Percentiles rank a stretch among this genome's conserved stretches.
These are phyloP conservation scores for Francoa sonchifolia DNA, from an alignment of 441 rosid species.

Conservation along the genomic window DNA sequence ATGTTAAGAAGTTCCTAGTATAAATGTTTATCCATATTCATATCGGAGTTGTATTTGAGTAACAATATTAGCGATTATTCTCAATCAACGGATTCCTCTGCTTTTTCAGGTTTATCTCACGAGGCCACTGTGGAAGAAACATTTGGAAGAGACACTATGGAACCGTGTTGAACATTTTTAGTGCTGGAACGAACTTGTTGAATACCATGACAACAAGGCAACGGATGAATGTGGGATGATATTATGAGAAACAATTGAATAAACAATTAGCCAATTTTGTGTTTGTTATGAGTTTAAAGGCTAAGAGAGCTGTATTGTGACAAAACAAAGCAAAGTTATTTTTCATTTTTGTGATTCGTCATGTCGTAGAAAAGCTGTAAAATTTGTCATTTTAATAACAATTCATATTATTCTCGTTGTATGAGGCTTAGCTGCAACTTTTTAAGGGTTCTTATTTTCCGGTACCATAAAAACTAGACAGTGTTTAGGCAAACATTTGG, in stretches of 20 bases:
- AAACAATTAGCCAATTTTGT: constrained; percentile 3
- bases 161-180: constrained; percentile 1
- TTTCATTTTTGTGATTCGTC: background rate
- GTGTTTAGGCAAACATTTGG: too few species aligned
- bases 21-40: too few species aligned
- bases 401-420: too few species aligned
- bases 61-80: too few species aligned
- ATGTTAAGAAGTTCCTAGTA: too few species aligned
- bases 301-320: constrained; percentile 2
- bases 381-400: too few species aligned
- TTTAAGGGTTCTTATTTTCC: too few species aligned
- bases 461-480: too few species aligned
- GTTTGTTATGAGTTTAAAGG: background rate
- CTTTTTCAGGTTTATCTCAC: too few species aligned
- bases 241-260: background rate
- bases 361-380: background rate
- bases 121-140: background rate
- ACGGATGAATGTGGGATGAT: background rate
- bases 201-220: background rate
- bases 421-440: too few species aligned
- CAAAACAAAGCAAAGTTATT: background rate
- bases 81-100: too few species aligned
- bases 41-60: too few species aligned
- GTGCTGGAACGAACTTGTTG: constrained; percentile 1
- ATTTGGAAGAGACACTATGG: background rate